Conservation (phyloP, 2,329 filamentous ascomycete species). For the Beauveria rudraprayagi region DNA sequence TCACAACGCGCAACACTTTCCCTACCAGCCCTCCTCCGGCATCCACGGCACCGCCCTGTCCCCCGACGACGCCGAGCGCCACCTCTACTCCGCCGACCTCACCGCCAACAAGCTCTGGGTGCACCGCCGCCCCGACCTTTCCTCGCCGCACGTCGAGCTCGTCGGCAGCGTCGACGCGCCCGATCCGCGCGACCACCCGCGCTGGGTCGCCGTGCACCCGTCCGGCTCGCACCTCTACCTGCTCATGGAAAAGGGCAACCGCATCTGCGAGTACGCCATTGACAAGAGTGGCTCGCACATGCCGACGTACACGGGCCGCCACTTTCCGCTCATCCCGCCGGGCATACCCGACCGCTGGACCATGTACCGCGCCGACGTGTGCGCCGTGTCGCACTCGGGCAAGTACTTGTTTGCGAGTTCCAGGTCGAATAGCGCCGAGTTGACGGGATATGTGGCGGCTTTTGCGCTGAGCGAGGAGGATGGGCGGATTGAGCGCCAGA, state of each 20-base stretch:
- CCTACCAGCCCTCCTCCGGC: slow-evolving; percentile 60
- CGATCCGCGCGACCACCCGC: slow-evolving; percentile 64
- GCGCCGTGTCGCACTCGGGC: slow-evolving; percentile 59
- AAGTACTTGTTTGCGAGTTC: slow-evolving; percentile 77
- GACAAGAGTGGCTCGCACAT: slow-evolving; percentile 58
- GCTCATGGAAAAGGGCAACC: slow-evolving; percentile 85
- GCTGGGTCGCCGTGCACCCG: slow-evolving; percentile 81
- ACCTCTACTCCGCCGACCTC: slow-evolving; percentile 73
- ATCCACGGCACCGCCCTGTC: slow-evolving; percentile 82
- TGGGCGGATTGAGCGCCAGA: slow-evolving; percentile 68
- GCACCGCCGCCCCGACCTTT: slow-evolving; percentile 56
- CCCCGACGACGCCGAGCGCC: slow-evolving; percentile 57
- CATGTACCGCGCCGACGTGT: slow-evolving; percentile 83
- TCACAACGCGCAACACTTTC: slow-evolving; percentile 61
- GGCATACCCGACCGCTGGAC: slow-evolving; percentile 48
- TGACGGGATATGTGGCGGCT: slow-evolving; percentile 76
- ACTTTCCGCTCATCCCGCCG: slow-evolving; percentile 72
- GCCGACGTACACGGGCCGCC: slow-evolving; percentile 69
- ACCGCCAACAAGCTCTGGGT: slow-evolving; percentile 77
- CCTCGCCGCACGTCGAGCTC: slow-evolving; percentile 43
- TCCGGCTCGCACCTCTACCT: slow-evolving; percentile 73
- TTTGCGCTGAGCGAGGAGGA: slow-evolving; percentile 58
- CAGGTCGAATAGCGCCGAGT: slow-evolving; percentile 65
- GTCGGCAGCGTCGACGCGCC: slow-evolving; percentile 69
- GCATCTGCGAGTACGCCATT: slow-evolving; percentile 73